Evolutionary conservation across 2,329 filamentous ascomycete genomes (phyloP).

Genomic region (Coniochaeta pulveracea): DNA sequence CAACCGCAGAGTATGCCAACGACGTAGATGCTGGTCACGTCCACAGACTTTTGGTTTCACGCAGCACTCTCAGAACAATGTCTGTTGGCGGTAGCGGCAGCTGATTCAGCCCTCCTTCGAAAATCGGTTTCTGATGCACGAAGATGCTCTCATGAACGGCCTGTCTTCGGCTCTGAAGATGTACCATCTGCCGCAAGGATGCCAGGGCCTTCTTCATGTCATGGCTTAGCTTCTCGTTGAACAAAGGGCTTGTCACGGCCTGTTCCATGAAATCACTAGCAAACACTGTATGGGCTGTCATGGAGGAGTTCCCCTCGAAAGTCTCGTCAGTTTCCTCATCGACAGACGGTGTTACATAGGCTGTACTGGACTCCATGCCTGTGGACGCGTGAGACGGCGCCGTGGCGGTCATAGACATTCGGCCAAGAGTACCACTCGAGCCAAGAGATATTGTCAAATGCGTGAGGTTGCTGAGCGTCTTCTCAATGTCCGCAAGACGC

Average conservation of each 20-base stretch:
- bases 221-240: slow-evolving; percentile 30
- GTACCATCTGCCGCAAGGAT: slow-evolving; percentile 39
- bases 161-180: slow-evolving; percentile 32
- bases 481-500: slow-evolving; percentile 25
- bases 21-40: not conserved
- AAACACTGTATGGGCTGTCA: slow-evolving; percentile 39
- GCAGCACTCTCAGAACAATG: slow-evolving; percentile 34
- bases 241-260: slow-evolving; percentile 33
- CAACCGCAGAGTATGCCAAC: not conserved
- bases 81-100: slow-evolving; percentile 43
- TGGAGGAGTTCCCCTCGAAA: slow-evolving; percentile 35
- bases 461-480: slow-evolving; percentile 20
- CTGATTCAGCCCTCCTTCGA: slow-evolving; percentile 33
- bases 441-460: slow-evolving; percentile 9
- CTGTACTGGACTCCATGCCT: not conserved
- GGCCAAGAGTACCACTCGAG: not conserved
- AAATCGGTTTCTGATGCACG: slow-evolving; percentile 30
- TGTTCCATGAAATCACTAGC: slow-evolving; percentile 42
- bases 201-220: slow-evolving; percentile 42
- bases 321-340: slow-evolving; percentile 27
- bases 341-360: slow-evolving; percentile 6
- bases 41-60: slow-evolving; percentile 31
- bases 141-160: slow-evolving; percentile 31
- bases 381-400: not conserved
- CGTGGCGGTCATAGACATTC: not conserved